These are phyloP conservation scores for Neurospora terricola DNA, from an alignment of 495 filamentous ascomycete genomes.

Conservation along the genomic window DNA sequence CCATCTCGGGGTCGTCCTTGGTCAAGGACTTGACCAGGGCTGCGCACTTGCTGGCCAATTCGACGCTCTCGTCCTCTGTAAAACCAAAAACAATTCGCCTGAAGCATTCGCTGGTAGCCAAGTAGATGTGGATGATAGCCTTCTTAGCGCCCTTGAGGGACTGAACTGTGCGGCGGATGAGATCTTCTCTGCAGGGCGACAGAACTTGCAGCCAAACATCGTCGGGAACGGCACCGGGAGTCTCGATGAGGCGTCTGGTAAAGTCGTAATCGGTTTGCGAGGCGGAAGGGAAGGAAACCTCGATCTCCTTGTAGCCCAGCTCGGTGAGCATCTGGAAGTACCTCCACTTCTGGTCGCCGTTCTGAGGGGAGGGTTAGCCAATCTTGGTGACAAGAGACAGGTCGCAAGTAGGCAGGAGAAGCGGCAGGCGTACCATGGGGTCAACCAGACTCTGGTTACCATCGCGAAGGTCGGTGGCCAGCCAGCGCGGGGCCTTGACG, in stretches of 20 bases:
- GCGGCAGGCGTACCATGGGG: constrained; percentile 59
- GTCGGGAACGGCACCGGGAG: constrained; percentile 75
- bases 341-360: constrained; percentile 83
- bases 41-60: constrained; percentile 77
- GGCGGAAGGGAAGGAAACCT: constrained; percentile 90
- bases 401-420: not conserved
- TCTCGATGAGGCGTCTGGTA: constrained; percentile 77
- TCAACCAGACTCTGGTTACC: constrained; percentile 84
- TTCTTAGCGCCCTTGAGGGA: constrained; percentile 86
- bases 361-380: constrained; percentile 40
- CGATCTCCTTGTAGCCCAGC: constrained; percentile 97
- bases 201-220: constrained; percentile 97
- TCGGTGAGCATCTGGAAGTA: constrained; percentile 93
- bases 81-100: constrained; percentile 82
- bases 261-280: constrained; percentile 95
- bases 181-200: constrained; percentile 83
- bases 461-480: constrained; percentile 77
- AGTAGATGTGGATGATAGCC: constrained; percentile 93
- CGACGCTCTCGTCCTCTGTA: constrained; percentile 70
- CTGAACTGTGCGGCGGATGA: constrained; percentile 84
- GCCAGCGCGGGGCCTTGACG: constrained; percentile 73
- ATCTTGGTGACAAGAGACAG: not conserved
- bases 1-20: constrained; percentile 77
- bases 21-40: constrained; percentile 82
- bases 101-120: constrained; percentile 91